Evolutionary conservation across 1,139 yeast species (phyloP).

Genomic region (Zhuliangozyma parablackwelliae): DNA sequence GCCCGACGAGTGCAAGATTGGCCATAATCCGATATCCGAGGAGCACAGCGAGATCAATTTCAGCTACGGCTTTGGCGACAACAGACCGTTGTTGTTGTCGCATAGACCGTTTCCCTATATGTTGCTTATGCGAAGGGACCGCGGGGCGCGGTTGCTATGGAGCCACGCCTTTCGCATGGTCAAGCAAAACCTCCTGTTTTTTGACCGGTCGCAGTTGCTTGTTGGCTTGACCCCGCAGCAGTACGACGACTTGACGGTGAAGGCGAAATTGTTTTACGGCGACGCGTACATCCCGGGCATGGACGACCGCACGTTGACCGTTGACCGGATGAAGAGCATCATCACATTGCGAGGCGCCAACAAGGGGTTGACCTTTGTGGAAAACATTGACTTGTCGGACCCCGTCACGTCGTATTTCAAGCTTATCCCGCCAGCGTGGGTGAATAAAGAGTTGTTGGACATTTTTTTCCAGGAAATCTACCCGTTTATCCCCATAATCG

Average conservation of each 20-base stretch:
- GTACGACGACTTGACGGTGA: slow-evolving; percentile 1
- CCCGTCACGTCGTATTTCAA: slow-evolving; percentile 8
- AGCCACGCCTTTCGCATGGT: slow-evolving; percentile 3
- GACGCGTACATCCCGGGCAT: slow-evolving; percentile 6
- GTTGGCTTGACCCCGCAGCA: slow-evolving; percentile 1
- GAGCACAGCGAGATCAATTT: slow-evolving; percentile 10
- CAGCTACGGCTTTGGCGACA: slow-evolving; percentile 6
- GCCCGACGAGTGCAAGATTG: slow-evolving; percentile 2
- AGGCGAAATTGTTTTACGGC: slow-evolving; percentile 4
- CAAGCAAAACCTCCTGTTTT: neutral
- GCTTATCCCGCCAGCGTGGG: slow-evolving; percentile 10
- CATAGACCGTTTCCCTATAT: slow-evolving; percentile 12
- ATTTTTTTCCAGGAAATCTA: slow-evolving; percentile 38
- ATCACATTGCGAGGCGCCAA: slow-evolving; percentile 2
- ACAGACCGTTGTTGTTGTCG: slow-evolving; percentile 5
- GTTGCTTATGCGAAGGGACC: slow-evolving; percentile 15
- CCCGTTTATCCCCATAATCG: slow-evolving; percentile 45
- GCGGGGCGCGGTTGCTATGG: slow-evolving; percentile 14
- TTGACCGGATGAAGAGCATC: slow-evolving; percentile 1
- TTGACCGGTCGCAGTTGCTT: slow-evolving; percentile 5
- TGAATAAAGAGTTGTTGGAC: slow-evolving; percentile 7
- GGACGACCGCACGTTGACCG: slow-evolving; percentile 2
- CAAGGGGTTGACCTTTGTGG: slow-evolving; percentile 2
- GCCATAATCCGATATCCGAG: slow-evolving; percentile 9
- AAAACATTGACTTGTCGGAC: slow-evolving; percentile 4